These are phyloP conservation scores for Hymenoscyphus repandus DNA, from an alignment of 2,329 filamentous ascomycete genomes.

Conservation along the genomic window DNA sequence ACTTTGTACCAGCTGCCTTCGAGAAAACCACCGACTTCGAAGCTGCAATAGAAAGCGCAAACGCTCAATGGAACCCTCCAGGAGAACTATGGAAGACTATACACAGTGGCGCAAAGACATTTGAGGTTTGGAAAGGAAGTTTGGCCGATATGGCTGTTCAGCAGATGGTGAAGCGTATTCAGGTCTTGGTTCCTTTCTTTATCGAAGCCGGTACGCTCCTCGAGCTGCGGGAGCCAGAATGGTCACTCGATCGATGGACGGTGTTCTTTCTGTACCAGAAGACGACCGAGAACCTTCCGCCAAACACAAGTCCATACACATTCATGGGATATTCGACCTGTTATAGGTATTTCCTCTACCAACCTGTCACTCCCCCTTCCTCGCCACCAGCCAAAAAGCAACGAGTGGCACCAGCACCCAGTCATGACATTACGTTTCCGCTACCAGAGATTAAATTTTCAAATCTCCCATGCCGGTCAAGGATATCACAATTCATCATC, in stretches of 20 bases:
- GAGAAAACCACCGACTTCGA: conserved; percentile 58
- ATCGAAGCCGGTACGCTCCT: conserved; percentile 90
- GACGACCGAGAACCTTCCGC: conserved; percentile 37
- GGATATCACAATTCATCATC: conserved; percentile 91
- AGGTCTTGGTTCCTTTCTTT: conserved; percentile 78
- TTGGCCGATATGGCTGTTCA: conserved; percentile 65
- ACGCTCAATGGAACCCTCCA: conserved; percentile 60
- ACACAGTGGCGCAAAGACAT: conserved; percentile 55
- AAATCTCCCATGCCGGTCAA: conserved; percentile 67
- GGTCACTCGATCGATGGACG: conserved; percentile 76
- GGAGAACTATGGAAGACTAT: conserved; percentile 66
- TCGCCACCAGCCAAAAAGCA: conserved; percentile 32
- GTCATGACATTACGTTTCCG: conserved; percentile 37
- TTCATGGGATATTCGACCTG: conserved; percentile 88
- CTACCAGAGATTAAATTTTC: conserved; percentile 38
- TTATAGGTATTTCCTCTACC: conserved; percentile 75
- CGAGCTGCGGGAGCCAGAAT: conserved; percentile 62
- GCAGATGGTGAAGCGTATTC: conserved; percentile 71
- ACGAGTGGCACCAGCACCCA: conserved; percentile 27
- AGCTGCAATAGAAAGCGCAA: conserved; percentile 43
- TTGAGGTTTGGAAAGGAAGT: conserved; percentile 79
- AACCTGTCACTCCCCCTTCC: conserved; percentile 40
- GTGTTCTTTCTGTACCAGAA: conserved; percentile 82
- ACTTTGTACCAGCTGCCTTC: conserved; percentile 54
- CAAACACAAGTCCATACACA: conserved; percentile 56